phyloP scores from a whole-genome alignment of 208 protist species.

The Wallacemonas sp. region DNA sequence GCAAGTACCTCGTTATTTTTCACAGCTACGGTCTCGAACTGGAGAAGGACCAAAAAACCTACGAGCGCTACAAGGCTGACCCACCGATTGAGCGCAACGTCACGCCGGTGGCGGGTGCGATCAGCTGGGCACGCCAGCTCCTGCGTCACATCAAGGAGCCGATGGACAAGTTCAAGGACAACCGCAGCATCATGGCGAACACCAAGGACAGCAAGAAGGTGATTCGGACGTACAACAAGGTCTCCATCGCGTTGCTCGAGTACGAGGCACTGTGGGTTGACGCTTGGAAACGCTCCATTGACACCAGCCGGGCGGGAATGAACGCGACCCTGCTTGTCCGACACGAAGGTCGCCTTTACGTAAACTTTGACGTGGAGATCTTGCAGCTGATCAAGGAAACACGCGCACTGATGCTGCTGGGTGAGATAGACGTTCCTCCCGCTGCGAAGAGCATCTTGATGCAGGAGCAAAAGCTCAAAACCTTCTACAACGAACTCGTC shows the following conservation, averaged over 20 bases:
- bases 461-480: slow-evolving; percentile 95
- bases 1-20: slow-evolving; percentile 96
- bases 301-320: slow-evolving; percentile 92
- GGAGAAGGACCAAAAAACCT: slow-evolving; percentile 95
- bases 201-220: slow-evolving; percentile 96
- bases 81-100: slow-evolving; percentile 94
- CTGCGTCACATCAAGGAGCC: slow-evolving; percentile 96
- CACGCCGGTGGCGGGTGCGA: slow-evolving; percentile 94
- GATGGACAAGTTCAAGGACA: slow-evolving; percentile 96
- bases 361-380: slow-evolving; percentile 98
- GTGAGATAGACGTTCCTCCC: slow-evolving; percentile 91
- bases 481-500: slow-evolving; percentile 94
- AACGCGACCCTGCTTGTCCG: slow-evolving; percentile 95
- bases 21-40: slow-evolving; percentile 95
- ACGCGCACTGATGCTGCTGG: slow-evolving; percentile 92
- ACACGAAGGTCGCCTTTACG: slow-evolving; percentile 94
- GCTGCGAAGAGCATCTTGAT: slow-evolving; percentile 89
- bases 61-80: slow-evolving; percentile 95
- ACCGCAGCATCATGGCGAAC: slow-evolving; percentile 93
- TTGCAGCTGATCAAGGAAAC: slow-evolving; percentile 97
- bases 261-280: slow-evolving; percentile 96
- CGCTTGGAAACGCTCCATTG: slow-evolving; percentile 94
- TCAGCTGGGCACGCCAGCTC: slow-evolving; percentile 95
- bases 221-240: slow-evolving; percentile 96
- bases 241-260: slow-evolving; percentile 93